Evolutionary conservation across 78 protist genomes (phyloP).

Genomic region (Dictyostelium capitatum): DNA sequence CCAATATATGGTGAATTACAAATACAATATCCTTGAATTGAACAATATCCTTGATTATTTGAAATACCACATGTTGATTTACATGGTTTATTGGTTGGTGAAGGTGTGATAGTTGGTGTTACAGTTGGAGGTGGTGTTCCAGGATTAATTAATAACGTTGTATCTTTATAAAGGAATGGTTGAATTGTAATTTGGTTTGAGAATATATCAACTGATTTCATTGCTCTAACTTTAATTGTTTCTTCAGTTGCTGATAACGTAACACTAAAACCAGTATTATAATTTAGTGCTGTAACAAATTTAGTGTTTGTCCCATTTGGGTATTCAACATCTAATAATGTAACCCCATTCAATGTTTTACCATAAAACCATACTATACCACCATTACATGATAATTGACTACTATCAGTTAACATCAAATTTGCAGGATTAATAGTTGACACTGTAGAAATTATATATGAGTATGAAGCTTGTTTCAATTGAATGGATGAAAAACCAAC

Average conservation of each 20-base stretch:
- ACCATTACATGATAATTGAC: background rate
- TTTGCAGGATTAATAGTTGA: background rate
- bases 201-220: no score
- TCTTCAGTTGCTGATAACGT: no score
- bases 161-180: background rate
- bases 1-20: slow-evolving; percentile 22
- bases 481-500: background rate
- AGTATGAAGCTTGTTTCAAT: no score
- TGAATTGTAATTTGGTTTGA: background rate
- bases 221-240: no score
- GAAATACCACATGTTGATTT: background rate
- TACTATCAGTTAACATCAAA: background rate
- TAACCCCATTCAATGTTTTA: background rate
- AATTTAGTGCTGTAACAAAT: background rate
- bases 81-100: background rate
- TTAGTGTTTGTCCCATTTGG: background rate
- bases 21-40: background rate
- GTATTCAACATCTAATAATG: no score
- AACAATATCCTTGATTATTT: background rate
- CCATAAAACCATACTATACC: background rate
- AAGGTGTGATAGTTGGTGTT: background rate
- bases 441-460: no score
- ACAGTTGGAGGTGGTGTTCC: no score
- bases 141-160: background rate
- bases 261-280: no score